phyloP scores from a whole-genome alignment of 1,284 basidiomycete genomes.

The Cryptococcus sp. region DNA sequence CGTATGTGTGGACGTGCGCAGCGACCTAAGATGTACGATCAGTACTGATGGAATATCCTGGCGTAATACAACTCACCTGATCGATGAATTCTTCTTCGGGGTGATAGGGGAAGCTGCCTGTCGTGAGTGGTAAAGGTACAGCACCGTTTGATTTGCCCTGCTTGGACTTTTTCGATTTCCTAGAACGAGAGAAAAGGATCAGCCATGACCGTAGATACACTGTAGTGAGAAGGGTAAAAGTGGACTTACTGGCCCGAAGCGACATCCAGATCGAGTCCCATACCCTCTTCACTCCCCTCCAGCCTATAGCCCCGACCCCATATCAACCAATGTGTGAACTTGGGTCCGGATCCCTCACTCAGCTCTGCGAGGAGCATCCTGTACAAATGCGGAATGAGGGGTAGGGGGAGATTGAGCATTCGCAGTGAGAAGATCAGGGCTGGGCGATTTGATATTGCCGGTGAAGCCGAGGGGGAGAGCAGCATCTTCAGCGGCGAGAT shows the following conservation, averaged over 20 bases:
- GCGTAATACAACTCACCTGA: slow-evolving; percentile 57
- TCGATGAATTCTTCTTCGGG: slow-evolving; percentile 78
- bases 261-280: slow-evolving; percentile 45
- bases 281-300: slow-evolving; percentile 45
- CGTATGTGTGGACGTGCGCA: slow-evolving; percentile 64
- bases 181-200: not conserved
- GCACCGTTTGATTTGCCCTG: slow-evolving; percentile 55
- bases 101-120: slow-evolving; percentile 68
- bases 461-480: slow-evolving; percentile 27
- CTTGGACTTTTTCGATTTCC: slow-evolving; percentile 45
- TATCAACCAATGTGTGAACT: slow-evolving; percentile 48
- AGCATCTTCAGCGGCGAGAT: slow-evolving; percentile 52
- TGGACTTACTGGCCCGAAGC: slow-evolving; percentile 21
- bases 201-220: too few relatives aligned
- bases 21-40: slow-evolving; percentile 59
- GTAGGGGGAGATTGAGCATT: slow-evolving; percentile 88
- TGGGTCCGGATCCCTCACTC: slow-evolving; percentile 13
- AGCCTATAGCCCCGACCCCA: slow-evolving; percentile 52
- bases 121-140: slow-evolving; percentile 16
- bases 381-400: slow-evolving; percentile 86
- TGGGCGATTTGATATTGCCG: slow-evolving; percentile 58
- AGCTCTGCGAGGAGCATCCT: slow-evolving; percentile 80
- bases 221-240: too few relatives aligned
- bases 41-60: not conserved
- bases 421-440: slow-evolving; percentile 82